Base-by-base conservation (phyloP, 257 asterid species). In the Jacaranda copaia region DNA sequence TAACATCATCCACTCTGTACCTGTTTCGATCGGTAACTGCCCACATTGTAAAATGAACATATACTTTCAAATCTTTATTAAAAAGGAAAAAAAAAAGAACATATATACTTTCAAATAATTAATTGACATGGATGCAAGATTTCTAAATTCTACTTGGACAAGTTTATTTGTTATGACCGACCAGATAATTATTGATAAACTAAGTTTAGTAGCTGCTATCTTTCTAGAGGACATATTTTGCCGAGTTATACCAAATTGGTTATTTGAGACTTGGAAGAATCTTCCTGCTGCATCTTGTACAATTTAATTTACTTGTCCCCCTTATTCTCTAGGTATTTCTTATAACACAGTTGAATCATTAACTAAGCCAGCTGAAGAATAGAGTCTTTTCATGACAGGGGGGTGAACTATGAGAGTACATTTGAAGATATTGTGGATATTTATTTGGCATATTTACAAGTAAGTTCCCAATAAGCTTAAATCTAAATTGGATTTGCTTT, bases 391-490 rank as follows among this genome's bases (percentile, higher is more conserved):
- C 67, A 64, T 90, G 78, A 19, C 83, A 93, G 96, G 88, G 73
- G 80, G 80, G 81, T 88, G 87, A 84, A 71, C 79, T 85, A 85
- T 45, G 87, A 85, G 60, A 85, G 80, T 79, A 88, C 90, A 35
- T 86, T 93, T 81, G 97, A 92, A 88, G 99, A 95, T 84, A 84
- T 90, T 75, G 83, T 95, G 74, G 99, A 95, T 80, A 87, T 92
- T 56, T 95, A 95, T 86, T 82, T 95, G 88, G 97, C 97, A 14
- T 88, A 89, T 85, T 75, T 95, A 79, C 99, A 95, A 79, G 98
- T 92, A 88, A 81, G 93, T 80, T 82, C 60, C 78, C 48, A 69
- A 40, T n/a, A 64, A 56, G 61, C 75, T 76, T 42, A 32, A 45
- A 36, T 76, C 16, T 53, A 43, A 38, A 32, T 32, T 57, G 18